phyloP scores from a whole-genome alignment of 345 rosid species.

The Moricandia arvensis region DNA sequence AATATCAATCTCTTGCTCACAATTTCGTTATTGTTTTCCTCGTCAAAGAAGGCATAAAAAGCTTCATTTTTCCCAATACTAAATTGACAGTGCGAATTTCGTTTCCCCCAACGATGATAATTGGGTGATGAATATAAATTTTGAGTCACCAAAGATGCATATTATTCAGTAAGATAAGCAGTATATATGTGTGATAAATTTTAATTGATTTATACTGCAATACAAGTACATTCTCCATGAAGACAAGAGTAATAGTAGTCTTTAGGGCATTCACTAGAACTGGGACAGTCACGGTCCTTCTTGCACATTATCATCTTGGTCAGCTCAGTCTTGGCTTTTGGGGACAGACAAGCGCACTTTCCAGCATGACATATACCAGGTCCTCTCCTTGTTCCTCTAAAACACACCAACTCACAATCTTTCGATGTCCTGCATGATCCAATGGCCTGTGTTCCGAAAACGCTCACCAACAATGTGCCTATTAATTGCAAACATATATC shows the following conservation, averaged over 20 bases:
- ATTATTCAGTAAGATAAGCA: background rate
- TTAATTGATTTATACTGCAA: background rate
- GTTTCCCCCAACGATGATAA: too few relatives aligned
- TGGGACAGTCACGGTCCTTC: constrained; percentile 12
- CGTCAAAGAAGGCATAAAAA: too few relatives aligned
- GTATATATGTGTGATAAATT: background rate
- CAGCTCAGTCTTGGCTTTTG: background rate
- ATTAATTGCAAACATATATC: background rate
- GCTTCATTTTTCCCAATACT: too few relatives aligned
- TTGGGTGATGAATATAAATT: background rate
- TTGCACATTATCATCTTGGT: background rate
- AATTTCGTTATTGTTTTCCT: too few relatives aligned
- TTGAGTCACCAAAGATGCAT: background rate
- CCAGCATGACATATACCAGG: background rate
- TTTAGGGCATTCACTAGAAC: constrained; percentile 10
- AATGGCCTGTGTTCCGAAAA: background rate
- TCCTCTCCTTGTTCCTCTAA: background rate
- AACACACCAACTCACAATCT: background rate
- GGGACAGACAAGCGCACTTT: background rate
- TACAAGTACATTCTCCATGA: constrained; percentile 22
- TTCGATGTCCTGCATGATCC: background rate
- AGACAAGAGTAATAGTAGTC: constrained; percentile 15
- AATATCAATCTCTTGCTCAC: too few relatives aligned
- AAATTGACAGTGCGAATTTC: too few relatives aligned
- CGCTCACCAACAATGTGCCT: constrained; percentile 7